Evolutionary conservation across 2,329 filamentous ascomycete species (phyloP), one percentile per base, ranked within the genome.

Genomic region (Botrytis squamosa): DNA sequence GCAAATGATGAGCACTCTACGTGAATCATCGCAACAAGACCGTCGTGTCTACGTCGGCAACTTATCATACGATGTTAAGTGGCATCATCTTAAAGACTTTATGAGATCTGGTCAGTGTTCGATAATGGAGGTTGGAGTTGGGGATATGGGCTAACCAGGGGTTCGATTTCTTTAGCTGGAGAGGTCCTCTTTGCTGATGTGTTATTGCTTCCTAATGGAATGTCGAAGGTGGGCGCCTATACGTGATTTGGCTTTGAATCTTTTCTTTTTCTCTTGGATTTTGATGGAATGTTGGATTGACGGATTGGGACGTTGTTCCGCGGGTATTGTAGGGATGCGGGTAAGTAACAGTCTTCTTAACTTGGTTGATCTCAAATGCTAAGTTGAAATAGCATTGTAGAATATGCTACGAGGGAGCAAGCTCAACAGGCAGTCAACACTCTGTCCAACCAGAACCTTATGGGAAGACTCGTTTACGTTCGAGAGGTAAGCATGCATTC

Each of bases 211-310:
- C 96, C 96, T 83, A 99, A 99, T 90, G 96, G 96, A 95, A 99
- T 99, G 96, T 98, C 95, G 93, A 99, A 99, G 95, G 95, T 98
- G 95, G 94, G 93, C 94, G 91, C 91, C 89, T 92, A 93, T 88
- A 90, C 87, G 88, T 95, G 92, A 92, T 90, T 90, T 91, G 89
- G 93, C 93, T 89, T 85, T 91, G 83, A 85, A 86, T 88, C 84
- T 85, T 86, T 86, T 84, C 81, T 83, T 84, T 86, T 85, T 73
- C 71, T 73, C 71, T 84, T 85, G 82, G 82, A 82, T 83, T 82
- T 92, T 93, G 90, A 90, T 92, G 94, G 93, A 96, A 89, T 89
- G 91, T 93, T 96, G 93, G 94, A 93, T 97, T 98, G 95, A 97
- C 95, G 95, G 95, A 92, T 92, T 91, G 93, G 94, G 93, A 91